Conservation (phyloP, 768 basidiomycete species). For the Asterophora lycoperdoides region DNA sequence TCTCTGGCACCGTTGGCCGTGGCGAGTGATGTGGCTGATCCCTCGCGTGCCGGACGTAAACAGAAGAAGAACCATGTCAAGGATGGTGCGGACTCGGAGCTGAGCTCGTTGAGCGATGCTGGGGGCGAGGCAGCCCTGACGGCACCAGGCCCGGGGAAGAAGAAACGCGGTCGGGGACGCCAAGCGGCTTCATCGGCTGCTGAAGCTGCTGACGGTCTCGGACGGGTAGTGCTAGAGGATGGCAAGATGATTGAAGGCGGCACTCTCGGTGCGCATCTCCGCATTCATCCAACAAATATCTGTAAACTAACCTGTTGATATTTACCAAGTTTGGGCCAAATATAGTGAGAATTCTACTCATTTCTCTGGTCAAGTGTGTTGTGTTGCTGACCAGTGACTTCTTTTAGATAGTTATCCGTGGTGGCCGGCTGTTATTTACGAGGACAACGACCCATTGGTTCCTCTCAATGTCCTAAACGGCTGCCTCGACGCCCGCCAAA, state of each 20-base stretch:
- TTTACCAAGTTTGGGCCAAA: constrained; percentile 77
- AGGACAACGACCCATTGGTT: constrained; percentile 54
- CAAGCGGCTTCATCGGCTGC: background rate
- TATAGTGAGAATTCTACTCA: constrained; percentile 40
- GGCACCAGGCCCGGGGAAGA: background rate
- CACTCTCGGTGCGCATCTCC: constrained; percentile 53
- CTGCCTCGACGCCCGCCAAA: constrained; percentile 28
- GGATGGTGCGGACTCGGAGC: constrained; percentile 34
- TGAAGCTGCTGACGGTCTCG: constrained; percentile 10
- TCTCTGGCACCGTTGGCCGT: background rate
- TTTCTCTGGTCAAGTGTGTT: background rate
- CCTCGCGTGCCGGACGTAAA: background rate
- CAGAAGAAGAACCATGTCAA: constrained; percentile 12
- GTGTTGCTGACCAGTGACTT: constrained; percentile 1
- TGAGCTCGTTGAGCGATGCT: constrained; percentile 44
- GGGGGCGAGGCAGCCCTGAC: constrained; percentile 19
- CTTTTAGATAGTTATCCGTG: constrained; percentile 68
- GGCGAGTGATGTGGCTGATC: background rate
- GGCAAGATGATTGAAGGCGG: constrained; percentile 45
- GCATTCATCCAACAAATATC: background rate
- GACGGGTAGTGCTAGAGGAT: constrained; percentile 28
- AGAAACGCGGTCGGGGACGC: background rate
- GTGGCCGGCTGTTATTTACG: constrained; percentile 82
- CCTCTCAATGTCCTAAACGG: constrained; percentile 37
- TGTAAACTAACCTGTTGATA: background rate